Conservation (phyloP, 2,329 filamentous ascomycete species). For the Penicillium sp. region DNA sequence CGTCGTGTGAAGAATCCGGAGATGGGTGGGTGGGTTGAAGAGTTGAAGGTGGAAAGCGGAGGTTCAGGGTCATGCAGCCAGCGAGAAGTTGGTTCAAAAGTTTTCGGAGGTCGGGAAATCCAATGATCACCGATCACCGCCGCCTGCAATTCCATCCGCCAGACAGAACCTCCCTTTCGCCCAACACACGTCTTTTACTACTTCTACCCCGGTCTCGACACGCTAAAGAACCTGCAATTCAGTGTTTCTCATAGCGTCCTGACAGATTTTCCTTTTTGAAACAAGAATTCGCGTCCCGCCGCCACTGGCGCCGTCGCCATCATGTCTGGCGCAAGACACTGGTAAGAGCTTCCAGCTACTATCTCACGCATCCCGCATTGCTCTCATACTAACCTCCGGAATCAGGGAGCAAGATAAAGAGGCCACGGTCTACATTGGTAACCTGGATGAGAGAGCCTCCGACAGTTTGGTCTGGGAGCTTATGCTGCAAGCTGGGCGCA, state of each 20-base stretch:
- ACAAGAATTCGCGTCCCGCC: neutral
- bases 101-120: slow-evolving; percentile 37
- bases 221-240: neutral
- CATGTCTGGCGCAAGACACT: slow-evolving; percentile 76
- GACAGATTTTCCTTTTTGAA: neutral
- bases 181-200: neutral
- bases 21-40: slow-evolving; percentile 7
- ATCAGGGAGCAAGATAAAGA: slow-evolving; percentile 97
- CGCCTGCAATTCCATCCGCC: slow-evolving; percentile 17
- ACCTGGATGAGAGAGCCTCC: slow-evolving; percentile 93
- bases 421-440: slow-evolving; percentile 96
- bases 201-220: neutral
- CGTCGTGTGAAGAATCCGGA: neutral
- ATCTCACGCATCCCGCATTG: neutral
- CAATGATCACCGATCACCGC: slow-evolving; percentile 21
- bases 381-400: slow-evolving; percentile 18
- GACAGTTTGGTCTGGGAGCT: slow-evolving; percentile 94
- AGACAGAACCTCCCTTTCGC: slow-evolving; percentile 3
- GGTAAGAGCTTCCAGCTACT: slow-evolving; percentile 53
- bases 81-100: slow-evolving; percentile 31
- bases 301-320: slow-evolving; percentile 23
- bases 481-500: slow-evolving; percentile 96
- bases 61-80: slow-evolving; percentile 19
- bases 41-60: slow-evolving; percentile 23
- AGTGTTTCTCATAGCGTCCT: neutral